phyloP scores from a whole-genome alignment of 208 protist species.

The Acanthamoeba triangularis region DNA sequence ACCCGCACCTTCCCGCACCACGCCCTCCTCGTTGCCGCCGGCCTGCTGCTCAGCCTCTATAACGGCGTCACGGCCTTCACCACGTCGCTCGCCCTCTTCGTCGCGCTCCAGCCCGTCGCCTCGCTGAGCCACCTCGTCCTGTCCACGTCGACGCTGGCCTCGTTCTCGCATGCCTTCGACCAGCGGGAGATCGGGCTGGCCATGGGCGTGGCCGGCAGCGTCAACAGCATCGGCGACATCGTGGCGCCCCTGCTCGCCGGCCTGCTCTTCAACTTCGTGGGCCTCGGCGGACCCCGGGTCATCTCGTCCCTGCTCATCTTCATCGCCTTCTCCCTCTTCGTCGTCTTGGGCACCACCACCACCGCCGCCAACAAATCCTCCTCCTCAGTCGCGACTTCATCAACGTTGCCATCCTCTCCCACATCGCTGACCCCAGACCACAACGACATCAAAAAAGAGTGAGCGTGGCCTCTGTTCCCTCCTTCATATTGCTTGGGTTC shows the following conservation, averaged over 20 bases:
- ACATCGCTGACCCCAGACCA: too few relatives aligned
- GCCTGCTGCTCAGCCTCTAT: constrained; percentile 7
- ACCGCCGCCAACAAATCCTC: too few relatives aligned
- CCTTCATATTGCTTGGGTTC: too few relatives aligned
- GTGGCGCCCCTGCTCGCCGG: background rate
- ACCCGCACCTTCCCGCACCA: background rate
- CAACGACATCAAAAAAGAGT: too few relatives aligned
- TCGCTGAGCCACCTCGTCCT: constrained; percentile 12
- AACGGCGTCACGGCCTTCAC: constrained; percentile 37
- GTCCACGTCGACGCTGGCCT: background rate
- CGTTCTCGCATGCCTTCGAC: constrained; percentile 29
- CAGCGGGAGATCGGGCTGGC: constrained; percentile 43
- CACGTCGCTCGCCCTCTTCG: constrained; percentile 2
- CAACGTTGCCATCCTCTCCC: too few relatives aligned
- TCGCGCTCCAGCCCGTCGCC: constrained; percentile 9
- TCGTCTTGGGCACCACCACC: background rate
- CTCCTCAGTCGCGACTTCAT: too few relatives aligned
- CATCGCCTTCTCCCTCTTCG: background rate
- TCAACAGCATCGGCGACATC: constrained; percentile 43
- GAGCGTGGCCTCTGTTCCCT: too few relatives aligned
- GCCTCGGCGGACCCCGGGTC: background rate
- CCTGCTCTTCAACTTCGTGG: constrained; percentile 25
- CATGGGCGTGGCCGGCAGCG: constrained; percentile 56
- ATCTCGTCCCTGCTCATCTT: background rate
- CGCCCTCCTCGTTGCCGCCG: background rate